Conservation (phyloP, 352 stramenopile species). For the Thraustochytrium striatum region DNA sequence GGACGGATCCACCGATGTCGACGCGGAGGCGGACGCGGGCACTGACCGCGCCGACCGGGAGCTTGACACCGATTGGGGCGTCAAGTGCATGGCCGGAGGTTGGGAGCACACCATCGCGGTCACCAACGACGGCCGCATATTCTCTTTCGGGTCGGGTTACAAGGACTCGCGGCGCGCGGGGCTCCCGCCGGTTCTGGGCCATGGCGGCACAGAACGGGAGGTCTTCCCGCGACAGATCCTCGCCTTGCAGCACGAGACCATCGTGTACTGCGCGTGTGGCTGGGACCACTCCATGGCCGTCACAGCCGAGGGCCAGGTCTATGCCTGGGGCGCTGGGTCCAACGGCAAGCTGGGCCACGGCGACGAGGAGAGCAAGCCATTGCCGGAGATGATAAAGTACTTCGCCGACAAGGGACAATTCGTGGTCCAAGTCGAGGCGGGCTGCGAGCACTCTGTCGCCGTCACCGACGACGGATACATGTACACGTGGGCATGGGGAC, state of each 20-base stretch:
- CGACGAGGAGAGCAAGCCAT: slow-evolving; percentile 51
- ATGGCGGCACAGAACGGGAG: slow-evolving; percentile 51
- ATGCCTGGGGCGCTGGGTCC: slow-evolving; percentile 54
- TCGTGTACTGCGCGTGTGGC: slow-evolving; percentile 52
- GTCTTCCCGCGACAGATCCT: slow-evolving; percentile 32
- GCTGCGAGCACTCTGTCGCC: slow-evolving; percentile 48
- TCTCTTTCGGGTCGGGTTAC: slow-evolving; percentile 54
- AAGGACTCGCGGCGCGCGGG: slow-evolving; percentile 51
- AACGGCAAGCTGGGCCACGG: slow-evolving; percentile 57
- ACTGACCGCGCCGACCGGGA: background rate
- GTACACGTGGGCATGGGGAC: slow-evolving; percentile 56
- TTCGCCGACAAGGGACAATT: slow-evolving; percentile 5
- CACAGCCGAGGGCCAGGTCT: slow-evolving; percentile 47
- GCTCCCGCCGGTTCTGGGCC: slow-evolving; percentile 53
- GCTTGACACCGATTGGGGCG: slow-evolving; percentile 14
- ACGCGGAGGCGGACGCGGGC: too few relatives aligned
- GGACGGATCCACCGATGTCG: too few relatives aligned
- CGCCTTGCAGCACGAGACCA: slow-evolving; percentile 28
- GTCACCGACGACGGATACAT: slow-evolving; percentile 42
- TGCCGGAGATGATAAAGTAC: slow-evolving; percentile 34
- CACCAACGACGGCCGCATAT: slow-evolving; percentile 51
- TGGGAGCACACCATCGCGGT: slow-evolving; percentile 55
- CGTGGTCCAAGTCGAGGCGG: slow-evolving; percentile 48
- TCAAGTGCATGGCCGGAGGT: slow-evolving; percentile 52
- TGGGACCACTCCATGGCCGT: slow-evolving; percentile 56